A percentile compares a stretch with the other conserved stretches of the same genome.
Conservation (phyloP, 208 protist genomes). For the Trypanosoma scelopori region DNA sequence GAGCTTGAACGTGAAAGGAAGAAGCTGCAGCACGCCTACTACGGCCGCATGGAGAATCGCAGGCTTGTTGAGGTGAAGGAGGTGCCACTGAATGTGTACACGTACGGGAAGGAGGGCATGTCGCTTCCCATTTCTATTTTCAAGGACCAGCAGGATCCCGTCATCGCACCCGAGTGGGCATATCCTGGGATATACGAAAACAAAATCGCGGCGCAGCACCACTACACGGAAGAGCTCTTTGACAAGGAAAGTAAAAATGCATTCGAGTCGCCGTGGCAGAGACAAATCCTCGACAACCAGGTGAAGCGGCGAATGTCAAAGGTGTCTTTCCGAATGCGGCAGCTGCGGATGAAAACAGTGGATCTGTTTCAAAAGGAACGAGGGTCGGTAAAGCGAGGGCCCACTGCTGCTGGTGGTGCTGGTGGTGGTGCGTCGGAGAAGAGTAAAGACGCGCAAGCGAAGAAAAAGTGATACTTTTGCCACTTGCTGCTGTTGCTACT, state of each 20-base stretch:
- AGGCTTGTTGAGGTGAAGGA: conserved; percentile 85
- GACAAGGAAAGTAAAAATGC: conserved; percentile 54
- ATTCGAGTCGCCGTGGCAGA: conserved; percentile 85
- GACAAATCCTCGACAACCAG: conserved; percentile 83
- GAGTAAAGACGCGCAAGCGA: conserved; percentile 8
- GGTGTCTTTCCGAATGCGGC: conserved; percentile 74
- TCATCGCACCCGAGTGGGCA: conserved; percentile 90
- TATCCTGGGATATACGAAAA: conserved; percentile 93
- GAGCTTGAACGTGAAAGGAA: conserved; percentile 76
- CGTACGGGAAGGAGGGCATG: conserved; percentile 92
- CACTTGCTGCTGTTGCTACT: neutral
- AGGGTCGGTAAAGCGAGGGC: conserved; percentile 68
- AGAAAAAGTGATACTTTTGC: conserved; percentile 17
- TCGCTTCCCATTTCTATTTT: conserved; percentile 88
- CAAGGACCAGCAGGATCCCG: conserved; percentile 86
- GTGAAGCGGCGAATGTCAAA: conserved; percentile 68
- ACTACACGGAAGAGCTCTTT: conserved; percentile 85
- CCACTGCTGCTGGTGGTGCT: conserved; percentile 22
- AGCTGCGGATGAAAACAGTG: conserved; percentile 77
- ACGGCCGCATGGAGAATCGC: conserved; percentile 72
- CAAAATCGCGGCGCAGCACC: conserved; percentile 83
- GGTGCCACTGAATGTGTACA: conserved; percentile 91
- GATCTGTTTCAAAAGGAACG: conserved; percentile 89
- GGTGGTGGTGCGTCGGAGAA: conserved; percentile 15
- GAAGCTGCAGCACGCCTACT: conserved; percentile 67